Evolutionary conservation across 345 rosid species (phyloP), one percentile per base, ranked within the genome.

Genomic region (Citrus cavaleriei): DNA sequence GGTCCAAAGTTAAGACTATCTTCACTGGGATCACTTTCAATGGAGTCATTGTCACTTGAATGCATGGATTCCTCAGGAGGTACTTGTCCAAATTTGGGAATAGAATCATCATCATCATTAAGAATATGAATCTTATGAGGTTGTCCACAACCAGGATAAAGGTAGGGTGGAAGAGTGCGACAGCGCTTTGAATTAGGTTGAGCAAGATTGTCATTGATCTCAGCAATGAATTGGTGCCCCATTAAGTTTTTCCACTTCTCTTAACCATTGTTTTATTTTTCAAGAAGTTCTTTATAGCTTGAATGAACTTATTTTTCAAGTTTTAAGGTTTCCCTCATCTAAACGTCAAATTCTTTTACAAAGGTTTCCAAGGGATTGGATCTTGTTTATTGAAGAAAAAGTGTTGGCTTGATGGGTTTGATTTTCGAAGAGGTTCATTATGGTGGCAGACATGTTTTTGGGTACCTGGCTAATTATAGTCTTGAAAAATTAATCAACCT

Each of bases 361-460:
- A 84, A 91, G 93, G 88, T 91, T 2, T 65, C 89, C 4, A 83
- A 91, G 70, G 81, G 85, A 75, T 54, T 91, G 83, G 92, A 85
- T 83, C 89, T 91, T 62, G 92, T 90, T 60, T 91, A 91, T 64
- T 90, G 93, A 3, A 92, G 95, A 62, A 93, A 91, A 59, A 90
- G 92, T 57, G 37, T 88, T 64, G 93, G 93, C 8, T 83, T 91
- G 28, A 91, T 91, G 93, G 95, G 95, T 60, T 62, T 90, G 77
- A 87, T 91, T 22, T 89, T 91, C 35, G 87, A 84, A 78, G 88
- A 82, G 60, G 95, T 90, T 34, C 88, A 90, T 73, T 86, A 85
- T 32, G 90, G 89, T 10, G 95, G 95, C 16, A 83, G 93, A 12
- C 37, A 35, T 83, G 93, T 90, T 55, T 32, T 91, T 55, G 92